Conservation (phyloP, 1,284 basidiomycete genomes). For the Gastroboletus turbinatus region DNA sequence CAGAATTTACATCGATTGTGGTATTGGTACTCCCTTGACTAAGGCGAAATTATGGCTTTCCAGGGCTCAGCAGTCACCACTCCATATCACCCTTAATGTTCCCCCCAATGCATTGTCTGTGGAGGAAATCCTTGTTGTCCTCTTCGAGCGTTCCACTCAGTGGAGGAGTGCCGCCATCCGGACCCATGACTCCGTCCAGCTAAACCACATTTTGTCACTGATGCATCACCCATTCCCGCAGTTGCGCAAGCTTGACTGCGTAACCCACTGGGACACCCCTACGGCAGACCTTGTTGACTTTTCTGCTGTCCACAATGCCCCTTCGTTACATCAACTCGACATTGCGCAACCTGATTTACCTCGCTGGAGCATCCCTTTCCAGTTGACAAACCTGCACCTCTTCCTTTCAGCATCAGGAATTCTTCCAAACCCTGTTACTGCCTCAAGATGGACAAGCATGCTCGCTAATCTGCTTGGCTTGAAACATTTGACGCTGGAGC, state of each 20-base stretch:
- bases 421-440: slow-evolving; percentile 12
- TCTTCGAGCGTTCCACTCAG: slow-evolving; percentile 40
- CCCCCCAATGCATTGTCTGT: slow-evolving; percentile 31
- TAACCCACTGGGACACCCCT: slow-evolving; percentile 20
- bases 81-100: slow-evolving; percentile 47
- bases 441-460: slow-evolving; percentile 31
- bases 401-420: slow-evolving; percentile 12
- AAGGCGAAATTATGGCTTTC: slow-evolving; percentile 52
- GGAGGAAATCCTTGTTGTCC: slow-evolving; percentile 39
- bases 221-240: slow-evolving; percentile 34
- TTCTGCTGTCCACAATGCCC: slow-evolving; percentile 22
- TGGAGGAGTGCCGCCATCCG: slow-evolving; percentile 48
- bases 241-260: slow-evolving; percentile 29
- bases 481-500: slow-evolving; percentile 40
- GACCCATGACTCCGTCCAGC: slow-evolving; percentile 38
- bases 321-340: slow-evolving; percentile 20
- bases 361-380: slow-evolving; percentile 24
- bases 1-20: slow-evolving; percentile 51
- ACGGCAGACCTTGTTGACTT: slow-evolving; percentile 21
- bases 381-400: slow-evolving; percentile 23
- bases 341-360: slow-evolving; percentile 25
- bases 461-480: slow-evolving; percentile 38
- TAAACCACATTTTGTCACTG: slow-evolving; percentile 40
- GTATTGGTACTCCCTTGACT: slow-evolving; percentile 42
- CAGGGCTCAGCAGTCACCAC: slow-evolving; percentile 41